Base-by-base conservation (phyloP, 2,329 filamentous ascomycete species). In the Pseudodiploospora longispora region DNA sequence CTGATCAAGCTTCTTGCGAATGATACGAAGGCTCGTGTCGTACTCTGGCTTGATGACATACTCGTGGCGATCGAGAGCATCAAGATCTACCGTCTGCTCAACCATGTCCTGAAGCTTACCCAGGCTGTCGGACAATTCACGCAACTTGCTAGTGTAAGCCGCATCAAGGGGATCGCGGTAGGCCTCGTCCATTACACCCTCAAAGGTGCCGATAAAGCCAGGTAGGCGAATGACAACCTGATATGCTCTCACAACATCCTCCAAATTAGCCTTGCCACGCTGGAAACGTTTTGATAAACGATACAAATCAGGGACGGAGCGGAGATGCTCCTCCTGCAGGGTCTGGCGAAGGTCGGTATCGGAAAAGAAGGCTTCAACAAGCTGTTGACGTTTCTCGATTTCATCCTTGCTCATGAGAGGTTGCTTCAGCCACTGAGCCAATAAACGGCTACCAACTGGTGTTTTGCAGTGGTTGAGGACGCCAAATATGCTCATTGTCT, bases 1-100 rank as follows among this genome's bases (percentile, higher is more conserved):
- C 58, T 83, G 87, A 59, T 97, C 91, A 2, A 98, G 79, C 60
- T 91, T 93, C 67, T 87, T 90, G 42, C 87, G 82, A 54, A 98
- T 94, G n/a, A 87, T 80, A 12, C 85, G 81, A 33, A 98, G 72
- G 43, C 82, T 78, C 47, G 96, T 89, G 57, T 98, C 93, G 52
- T 96, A 98, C 59, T 98, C 93, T 1, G 94, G 87, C 66, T 97
- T 98, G 75, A 98, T 98, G 56, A 96, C 91, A 67, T 94, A 98
- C 61, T 98, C 93, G 59, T 98, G 93, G 53, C 93, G 89, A 57
- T 98, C 91, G 8, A 98, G 78, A 3, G 93, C 93, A 46, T 95
- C 87, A 0, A 98, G 78, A 58, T 98, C 93, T 10, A 98, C 90
- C 0, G 94, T 98, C 2, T 93, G 95, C 69, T 98, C 93, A 0